phyloP scores from a whole-genome alignment of 108 stramenopile species.

The Fragilariopsis cylindrus region DNA sequence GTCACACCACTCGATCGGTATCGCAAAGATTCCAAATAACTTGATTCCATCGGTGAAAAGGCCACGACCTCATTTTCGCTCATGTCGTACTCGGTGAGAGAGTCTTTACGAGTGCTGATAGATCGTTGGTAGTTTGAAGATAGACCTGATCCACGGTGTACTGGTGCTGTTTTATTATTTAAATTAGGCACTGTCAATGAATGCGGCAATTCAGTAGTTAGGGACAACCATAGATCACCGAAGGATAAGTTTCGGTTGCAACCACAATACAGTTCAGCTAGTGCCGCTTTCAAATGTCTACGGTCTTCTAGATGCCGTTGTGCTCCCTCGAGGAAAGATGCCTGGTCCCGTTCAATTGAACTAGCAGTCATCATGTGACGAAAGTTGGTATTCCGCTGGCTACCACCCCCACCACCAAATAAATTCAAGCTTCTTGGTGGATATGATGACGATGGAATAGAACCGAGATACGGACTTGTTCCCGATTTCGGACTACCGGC shows the following conservation, averaged over 20 bases:
- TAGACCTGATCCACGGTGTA: background rate
- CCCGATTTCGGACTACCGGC: slow-evolving; percentile 16
- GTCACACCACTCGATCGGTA: background rate
- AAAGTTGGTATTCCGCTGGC: slow-evolving; percentile 23
- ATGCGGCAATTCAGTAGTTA: slow-evolving; percentile 22
- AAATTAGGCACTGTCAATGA: slow-evolving; percentile 5
- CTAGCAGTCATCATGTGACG: slow-evolving; percentile 22
- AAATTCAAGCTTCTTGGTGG: slow-evolving; percentile 24
- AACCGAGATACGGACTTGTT: slow-evolving; percentile 5
- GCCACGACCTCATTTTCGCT: slow-evolving; percentile 15
- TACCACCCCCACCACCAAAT: slow-evolving; percentile 20
- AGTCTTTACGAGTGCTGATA: background rate
- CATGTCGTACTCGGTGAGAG: slow-evolving; percentile 15
- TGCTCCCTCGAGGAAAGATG: background rate
- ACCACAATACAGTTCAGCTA: slow-evolving; percentile 67
- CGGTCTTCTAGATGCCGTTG: slow-evolving; percentile 33
- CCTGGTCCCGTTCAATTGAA: slow-evolving; percentile 29
- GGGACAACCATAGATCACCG: slow-evolving; percentile 60
- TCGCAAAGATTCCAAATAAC: slow-evolving; percentile 19
- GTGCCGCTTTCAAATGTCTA: slow-evolving; percentile 49
- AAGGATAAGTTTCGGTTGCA: slow-evolving; percentile 61
- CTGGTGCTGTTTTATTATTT: background rate
- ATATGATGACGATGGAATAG: slow-evolving; percentile 33
- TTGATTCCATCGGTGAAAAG: slow-evolving; percentile 28
- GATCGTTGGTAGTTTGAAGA: slow-evolving; percentile 1